A percentile compares a stretch with the other conserved stretches of the same genome.
Evolutionary conservation across 2,329 filamentous ascomycete genomes (phyloP).

Genomic region (Beauveria varroae): DNA sequence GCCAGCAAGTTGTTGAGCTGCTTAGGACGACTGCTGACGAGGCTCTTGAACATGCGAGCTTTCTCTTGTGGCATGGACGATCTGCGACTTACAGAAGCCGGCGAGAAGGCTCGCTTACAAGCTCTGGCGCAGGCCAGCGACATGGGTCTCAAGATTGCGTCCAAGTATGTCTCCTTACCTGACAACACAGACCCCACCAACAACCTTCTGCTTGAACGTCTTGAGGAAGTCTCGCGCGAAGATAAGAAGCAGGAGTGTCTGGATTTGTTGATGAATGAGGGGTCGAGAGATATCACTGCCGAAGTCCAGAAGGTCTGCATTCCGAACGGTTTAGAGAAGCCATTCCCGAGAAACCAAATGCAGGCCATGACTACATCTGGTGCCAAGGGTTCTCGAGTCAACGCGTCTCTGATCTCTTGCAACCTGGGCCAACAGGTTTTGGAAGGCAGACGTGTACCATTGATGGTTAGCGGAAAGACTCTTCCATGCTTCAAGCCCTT

Average conservation of each 20-base stretch:
- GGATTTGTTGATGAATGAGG: slow-evolving; percentile 77
- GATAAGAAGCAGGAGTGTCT: slow-evolving; percentile 84
- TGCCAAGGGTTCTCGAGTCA: slow-evolving; percentile 87
- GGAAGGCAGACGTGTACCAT: slow-evolving; percentile 86
- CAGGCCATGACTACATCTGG: slow-evolving; percentile 97
- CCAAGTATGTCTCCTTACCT: slow-evolving; percentile 80
- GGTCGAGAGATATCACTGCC: slow-evolving; percentile 63
- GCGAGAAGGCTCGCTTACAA: slow-evolving; percentile 63
- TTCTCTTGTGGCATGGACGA: slow-evolving; percentile 98
- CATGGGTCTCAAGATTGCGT: slow-evolving; percentile 71
- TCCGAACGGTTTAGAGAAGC: slow-evolving; percentile 75
- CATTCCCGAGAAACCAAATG: slow-evolving; percentile 97
- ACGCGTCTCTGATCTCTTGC: slow-evolving; percentile 95
- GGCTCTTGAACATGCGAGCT: slow-evolving; percentile 84
- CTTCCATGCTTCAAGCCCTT: slow-evolving; percentile 89
- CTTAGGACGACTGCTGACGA: slow-evolving; percentile 80
- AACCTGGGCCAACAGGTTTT: slow-evolving; percentile 95
- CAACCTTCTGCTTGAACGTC: slow-evolving; percentile 63
- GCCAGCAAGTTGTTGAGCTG: slow-evolving; percentile 86
- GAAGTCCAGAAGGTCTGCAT: slow-evolving; percentile 72
- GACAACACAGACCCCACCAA: slow-evolving; percentile 57
- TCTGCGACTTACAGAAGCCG: slow-evolving; percentile 72
- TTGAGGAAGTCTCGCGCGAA: slow-evolving; percentile 87
- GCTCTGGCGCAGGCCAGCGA: slow-evolving; percentile 59
- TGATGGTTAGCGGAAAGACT: slow-evolving; percentile 97